Conservation (phyloP, 2,329 filamentous ascomycete genomes). For the Alternaria gansuensis region DNA sequence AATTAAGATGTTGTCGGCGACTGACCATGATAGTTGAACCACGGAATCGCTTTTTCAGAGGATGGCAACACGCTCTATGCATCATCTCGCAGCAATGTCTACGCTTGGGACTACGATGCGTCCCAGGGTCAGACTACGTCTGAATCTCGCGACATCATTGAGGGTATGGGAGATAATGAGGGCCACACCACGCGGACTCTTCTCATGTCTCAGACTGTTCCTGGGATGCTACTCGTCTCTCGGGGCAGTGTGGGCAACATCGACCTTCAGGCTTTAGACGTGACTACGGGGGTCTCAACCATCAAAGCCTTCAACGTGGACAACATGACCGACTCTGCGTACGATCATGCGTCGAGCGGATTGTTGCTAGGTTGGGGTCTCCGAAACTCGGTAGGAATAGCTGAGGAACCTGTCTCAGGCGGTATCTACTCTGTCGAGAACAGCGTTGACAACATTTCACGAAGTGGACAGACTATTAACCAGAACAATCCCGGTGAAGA, state of each 20-base stretch:
- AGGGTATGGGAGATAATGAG: slow-evolving; percentile 65
- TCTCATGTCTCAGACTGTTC: slow-evolving; percentile 64
- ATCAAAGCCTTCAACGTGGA: slow-evolving; percentile 69
- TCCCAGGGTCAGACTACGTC: slow-evolving; percentile 58
- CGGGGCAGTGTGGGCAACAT: slow-evolving; percentile 71
- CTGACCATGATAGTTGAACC: slow-evolving; percentile 55
- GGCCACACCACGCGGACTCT: slow-evolving; percentile 74
- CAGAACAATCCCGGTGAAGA: slow-evolving; percentile 77
- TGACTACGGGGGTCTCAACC: slow-evolving; percentile 69
- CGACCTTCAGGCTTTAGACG: slow-evolving; percentile 63
- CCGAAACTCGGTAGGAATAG: slow-evolving; percentile 75
- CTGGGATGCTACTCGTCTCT: slow-evolving; percentile 69
- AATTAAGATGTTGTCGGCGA: background rate
- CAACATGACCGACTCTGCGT: slow-evolving; percentile 52
- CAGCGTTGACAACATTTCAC: slow-evolving; percentile 69
- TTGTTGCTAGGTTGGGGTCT: slow-evolving; percentile 71
- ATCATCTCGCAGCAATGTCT: slow-evolving; percentile 68
- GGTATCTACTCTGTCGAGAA: slow-evolving; percentile 72
- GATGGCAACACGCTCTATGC: slow-evolving; percentile 62
- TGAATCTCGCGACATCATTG: slow-evolving; percentile 63
- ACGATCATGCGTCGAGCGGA: slow-evolving; percentile 63
- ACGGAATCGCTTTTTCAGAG: slow-evolving; percentile 61
- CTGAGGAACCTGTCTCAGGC: slow-evolving; percentile 65
- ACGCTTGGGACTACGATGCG: slow-evolving; percentile 72
- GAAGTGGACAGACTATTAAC: slow-evolving; percentile 69